Percentiles rank a stretch among this genome's conserved stretches.
Evolutionary conservation across 257 asterid species (phyloP).

Genomic region (Solanum bulbocastanum): DNA sequence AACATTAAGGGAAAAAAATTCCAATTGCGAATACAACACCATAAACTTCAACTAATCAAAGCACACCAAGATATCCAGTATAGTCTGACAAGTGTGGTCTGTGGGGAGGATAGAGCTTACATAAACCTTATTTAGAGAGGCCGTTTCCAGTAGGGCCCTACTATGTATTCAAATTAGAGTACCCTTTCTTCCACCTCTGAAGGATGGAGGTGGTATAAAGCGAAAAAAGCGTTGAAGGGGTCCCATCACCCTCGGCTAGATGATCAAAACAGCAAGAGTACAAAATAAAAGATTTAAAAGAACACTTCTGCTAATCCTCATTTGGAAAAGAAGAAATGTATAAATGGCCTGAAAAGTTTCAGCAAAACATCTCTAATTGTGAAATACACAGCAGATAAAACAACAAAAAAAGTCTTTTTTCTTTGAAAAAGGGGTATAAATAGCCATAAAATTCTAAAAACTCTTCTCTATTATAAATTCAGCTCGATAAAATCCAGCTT

Average conservation of each 20-base stretch:
- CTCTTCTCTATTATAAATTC: neutral
- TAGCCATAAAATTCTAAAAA: neutral
- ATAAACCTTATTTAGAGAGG: neutral
- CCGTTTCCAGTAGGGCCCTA: neutral
- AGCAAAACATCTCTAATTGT: neutral
- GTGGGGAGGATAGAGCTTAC: neutral
- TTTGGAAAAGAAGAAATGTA: neutral
- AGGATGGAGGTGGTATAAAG: too few relatives aligned
- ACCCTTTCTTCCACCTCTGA: too few relatives aligned
- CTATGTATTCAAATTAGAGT: neutral
- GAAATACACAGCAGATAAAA: neutral
- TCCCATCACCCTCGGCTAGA: neutral
- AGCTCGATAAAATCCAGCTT: neutral
- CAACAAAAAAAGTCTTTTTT: neutral
- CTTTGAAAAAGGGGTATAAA: neutral
- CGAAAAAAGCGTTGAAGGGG: too few relatives aligned
- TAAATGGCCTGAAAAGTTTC: neutral
- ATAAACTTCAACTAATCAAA: neutral
- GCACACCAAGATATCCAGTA: neutral
- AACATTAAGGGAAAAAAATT: neutral
- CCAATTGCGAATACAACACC: neutral
- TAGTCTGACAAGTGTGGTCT: neutral
- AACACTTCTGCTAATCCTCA: neutral
- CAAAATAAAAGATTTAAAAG: neutral
- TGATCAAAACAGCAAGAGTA: neutral